Evolutionary conservation across 306 rosid genomes (phyloP).

Genomic region (Begonia peltatifolia): DNA sequence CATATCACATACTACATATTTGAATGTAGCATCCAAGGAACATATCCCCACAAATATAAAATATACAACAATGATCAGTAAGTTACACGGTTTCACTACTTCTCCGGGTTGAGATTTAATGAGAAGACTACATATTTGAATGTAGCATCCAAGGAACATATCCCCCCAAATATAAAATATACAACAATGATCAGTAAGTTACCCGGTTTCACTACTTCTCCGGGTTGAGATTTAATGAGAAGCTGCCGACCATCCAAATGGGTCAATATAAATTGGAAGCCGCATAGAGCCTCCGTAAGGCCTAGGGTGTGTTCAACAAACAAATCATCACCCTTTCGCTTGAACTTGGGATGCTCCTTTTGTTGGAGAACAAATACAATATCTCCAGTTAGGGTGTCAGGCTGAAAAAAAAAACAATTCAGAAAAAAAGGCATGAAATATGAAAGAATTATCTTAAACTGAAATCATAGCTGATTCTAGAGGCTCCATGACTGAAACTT

Average conservation of each 20-base stretch:
- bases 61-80: not conserved
- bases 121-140: no score
- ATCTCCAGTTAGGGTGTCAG: slow-evolving; percentile 90
- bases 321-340: slow-evolving; percentile 69
- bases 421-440: not conserved
- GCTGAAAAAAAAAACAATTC: slow-evolving; percentile 26
- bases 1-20: no score
- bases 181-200: slow-evolving; percentile 3
- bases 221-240: slow-evolving; percentile 79
- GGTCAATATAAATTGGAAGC: slow-evolving; percentile 67
- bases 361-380: slow-evolving; percentile 85
- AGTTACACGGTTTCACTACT: slow-evolving; percentile 82
- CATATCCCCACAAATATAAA: no score
- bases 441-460: no score
- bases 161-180: no score
- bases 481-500: not conserved
- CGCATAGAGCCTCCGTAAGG: slow-evolving; percentile 81
- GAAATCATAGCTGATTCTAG: not conserved
- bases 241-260: slow-evolving; percentile 86
- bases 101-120: slow-evolving; percentile 84
- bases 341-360: slow-evolving; percentile 86
- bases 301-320: slow-evolving; percentile 68
- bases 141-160: no score
- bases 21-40: no score
- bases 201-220: slow-evolving; percentile 94